phyloP scores from a whole-genome alignment of 2,329 filamentous ascomycete genomes.

The Thyridium curvatum region DNA sequence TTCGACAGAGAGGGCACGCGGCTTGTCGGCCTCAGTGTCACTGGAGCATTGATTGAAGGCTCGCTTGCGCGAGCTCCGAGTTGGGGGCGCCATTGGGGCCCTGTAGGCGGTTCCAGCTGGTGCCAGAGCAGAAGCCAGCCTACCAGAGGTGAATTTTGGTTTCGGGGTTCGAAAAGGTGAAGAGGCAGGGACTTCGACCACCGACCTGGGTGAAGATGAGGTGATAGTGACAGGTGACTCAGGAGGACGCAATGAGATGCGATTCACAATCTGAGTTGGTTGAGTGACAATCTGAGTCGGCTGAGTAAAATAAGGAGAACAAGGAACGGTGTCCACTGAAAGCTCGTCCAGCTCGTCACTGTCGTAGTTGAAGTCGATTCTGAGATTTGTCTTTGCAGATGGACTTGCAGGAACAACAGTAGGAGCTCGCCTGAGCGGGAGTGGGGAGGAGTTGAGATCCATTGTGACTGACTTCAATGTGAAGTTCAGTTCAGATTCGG shows the following conservation, averaged over 20 bases:
- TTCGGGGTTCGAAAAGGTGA: slow-evolving; percentile 57
- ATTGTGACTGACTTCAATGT: too few species aligned
- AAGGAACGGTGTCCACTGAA: slow-evolving; percentile 25
- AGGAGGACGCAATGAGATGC: slow-evolving; percentile 22
- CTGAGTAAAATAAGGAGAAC: slow-evolving; percentile 39
- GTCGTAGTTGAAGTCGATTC: slow-evolving; percentile 9
- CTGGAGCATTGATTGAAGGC: slow-evolving; percentile 1
- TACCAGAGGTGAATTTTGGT: slow-evolving; percentile 17
- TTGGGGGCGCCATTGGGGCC: slow-evolving; percentile 29
- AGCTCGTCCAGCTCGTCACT: slow-evolving; percentile 29
- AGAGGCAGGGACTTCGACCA: slow-evolving; percentile 80
- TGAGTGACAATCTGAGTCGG: slow-evolving; percentile 41
- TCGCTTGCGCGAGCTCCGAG: slow-evolving; percentile 7
- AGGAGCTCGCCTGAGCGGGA: too few species aligned
- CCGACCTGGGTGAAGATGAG: slow-evolving; percentile 36
- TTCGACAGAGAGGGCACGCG: slow-evolving; percentile 35
- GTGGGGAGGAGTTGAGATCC: too few species aligned
- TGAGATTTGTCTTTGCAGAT: not conserved
- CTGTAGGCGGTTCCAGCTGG: slow-evolving; percentile 69
- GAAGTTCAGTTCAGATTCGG: too few species aligned
- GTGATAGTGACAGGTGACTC: slow-evolving; percentile 17
- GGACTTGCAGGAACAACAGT: not conserved
- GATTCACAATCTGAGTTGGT: slow-evolving; percentile 39
- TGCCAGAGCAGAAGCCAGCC: slow-evolving; percentile 60
- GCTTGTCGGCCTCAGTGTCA: slow-evolving; percentile 17